Base-by-base conservation (phyloP, 805 yeast genomes). In the Ogataea sp. region DNA sequence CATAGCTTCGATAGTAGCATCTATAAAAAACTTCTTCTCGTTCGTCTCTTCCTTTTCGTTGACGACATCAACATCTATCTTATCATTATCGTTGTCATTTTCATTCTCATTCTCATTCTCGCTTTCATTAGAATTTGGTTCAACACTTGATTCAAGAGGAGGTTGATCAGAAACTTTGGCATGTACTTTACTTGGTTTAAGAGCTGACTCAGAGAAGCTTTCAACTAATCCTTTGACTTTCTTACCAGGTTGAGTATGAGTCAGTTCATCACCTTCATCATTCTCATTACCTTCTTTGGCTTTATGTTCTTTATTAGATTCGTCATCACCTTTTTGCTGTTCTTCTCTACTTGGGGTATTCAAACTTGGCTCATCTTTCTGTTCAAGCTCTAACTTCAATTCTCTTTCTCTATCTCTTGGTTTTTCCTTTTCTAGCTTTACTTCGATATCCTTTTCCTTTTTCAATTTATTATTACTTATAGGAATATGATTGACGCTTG, bases 281-380 rank as follows among this genome's bases (percentile, higher is more conserved):
- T 32, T 32, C 10, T 10, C 27, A 20, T 20, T 33, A 41, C 27
- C 35, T 40, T 16, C 20, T 34, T 26, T 21, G 30, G 11, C 13
- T 20, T 9, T 34, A 6, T 15, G 23, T 32, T 32, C 11, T 14
- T 27, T 27, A 13, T n/a, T 7, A 8, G n/a, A 18, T 7, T 15
- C 32, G 16, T 30, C 21, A 9, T 7, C 16, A 7, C 20, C 18
- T 30, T 16, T 11, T 5, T 6, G 16, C 16, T 30, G 18, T 7
- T 30, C 32, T 9, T 30, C 6, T 5, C 7, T 14, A 10, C 35
- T 20, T 14, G 35, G 20, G 15, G 26, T 20, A 4, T 23, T 20
- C 9, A n/a, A 15, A 23, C 14, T 20, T 24, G 37, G 15, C n/a
- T 26, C 27, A 32, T 20, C 34, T 32, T n/a, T 32, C 34, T 8